These are phyloP conservation scores for Protostelium mycophagum DNA, from an alignment of 78 protist species.

Conservation along the genomic window DNA sequence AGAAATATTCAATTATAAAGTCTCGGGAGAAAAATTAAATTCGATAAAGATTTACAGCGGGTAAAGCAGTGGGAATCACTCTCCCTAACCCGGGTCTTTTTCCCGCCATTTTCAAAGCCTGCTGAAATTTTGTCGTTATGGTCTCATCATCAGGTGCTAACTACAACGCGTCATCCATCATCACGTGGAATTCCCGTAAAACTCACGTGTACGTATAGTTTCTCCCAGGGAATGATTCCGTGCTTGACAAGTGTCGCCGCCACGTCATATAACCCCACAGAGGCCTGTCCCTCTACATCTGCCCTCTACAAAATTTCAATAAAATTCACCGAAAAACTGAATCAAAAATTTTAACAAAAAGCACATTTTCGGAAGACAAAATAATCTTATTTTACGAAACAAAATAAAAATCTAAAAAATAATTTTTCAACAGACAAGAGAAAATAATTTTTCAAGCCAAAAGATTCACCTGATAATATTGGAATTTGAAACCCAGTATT, in stretches of 20 bases:
- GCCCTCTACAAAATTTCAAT: background rate
- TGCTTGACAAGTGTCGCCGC: conserved; percentile 24
- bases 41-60: background rate
- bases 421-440: background rate
- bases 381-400: background rate
- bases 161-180: background rate
- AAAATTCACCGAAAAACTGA: background rate
- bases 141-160: background rate
- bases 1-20: too few relatives aligned
- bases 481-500: conserved; percentile 45
- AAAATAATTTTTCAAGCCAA: background rate
- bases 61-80: background rate
- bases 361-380: background rate
- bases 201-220: conserved; percentile 46
- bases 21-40: too few relatives aligned
- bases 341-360: background rate
- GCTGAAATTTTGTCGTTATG: background rate
- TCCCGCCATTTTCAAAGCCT: background rate
- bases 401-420: background rate
- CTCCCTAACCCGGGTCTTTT: background rate
- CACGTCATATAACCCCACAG: conserved; percentile 19
- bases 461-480: conserved; percentile 14
- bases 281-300: conserved; percentile 6
- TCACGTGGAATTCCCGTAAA: background rate
- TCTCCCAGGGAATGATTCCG: conserved; percentile 20